Evolutionary conservation across 345 rosid species (phyloP).

Genomic region (Citrus sinensis): DNA sequence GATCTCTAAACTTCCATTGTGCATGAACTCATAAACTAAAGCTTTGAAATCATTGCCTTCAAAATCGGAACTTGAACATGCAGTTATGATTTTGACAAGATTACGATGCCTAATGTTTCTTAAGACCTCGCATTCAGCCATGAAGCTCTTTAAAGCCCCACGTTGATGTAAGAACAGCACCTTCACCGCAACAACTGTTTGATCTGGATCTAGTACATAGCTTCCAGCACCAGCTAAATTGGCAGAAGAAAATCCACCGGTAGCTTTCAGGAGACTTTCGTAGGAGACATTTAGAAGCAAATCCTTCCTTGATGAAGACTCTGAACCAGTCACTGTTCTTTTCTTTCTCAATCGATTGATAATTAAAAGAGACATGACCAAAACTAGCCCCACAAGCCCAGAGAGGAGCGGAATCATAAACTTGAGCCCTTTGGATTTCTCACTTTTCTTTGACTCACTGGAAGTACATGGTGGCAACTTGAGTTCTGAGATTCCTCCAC

Average conservation of each 20-base stretch:
- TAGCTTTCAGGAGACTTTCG: conserved; percentile 21
- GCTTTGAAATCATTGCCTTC: conserved; percentile 16
- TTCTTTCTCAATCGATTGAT: neutral
- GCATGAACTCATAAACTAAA: conserved; percentile 7
- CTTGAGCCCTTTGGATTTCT: neutral
- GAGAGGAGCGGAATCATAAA: neutral
- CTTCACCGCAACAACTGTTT: no score
- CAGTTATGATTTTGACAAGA: conserved; percentile 10
- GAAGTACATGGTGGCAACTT: conserved; percentile 13
- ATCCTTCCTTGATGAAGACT: neutral
- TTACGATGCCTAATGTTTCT: conserved; percentile 19
- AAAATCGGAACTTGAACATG: conserved; percentile 2
- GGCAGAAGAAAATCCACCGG: conserved; percentile 30
- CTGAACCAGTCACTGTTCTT: conserved; percentile 2
- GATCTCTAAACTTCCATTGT: conserved; percentile 9
- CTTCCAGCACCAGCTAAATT: conserved; percentile 31
- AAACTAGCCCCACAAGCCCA: neutral
- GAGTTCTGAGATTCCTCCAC: conserved; percentile 18
- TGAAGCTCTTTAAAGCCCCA: conserved; percentile 11
- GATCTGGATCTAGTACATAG: conserved; percentile 12
- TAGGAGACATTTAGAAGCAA: conserved; percentile 23
- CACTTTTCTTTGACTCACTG: neutral
- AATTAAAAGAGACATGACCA: neutral
- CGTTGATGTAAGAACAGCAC: conserved; percentile 7
- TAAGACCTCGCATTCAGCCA: conserved; percentile 6